Percentiles rank a stretch among this genome's conserved stretches.
These are phyloP conservation scores for Dioscorea dumetorum DNA, from an alignment of 106 monocot species.

Conservation along the genomic window DNA sequence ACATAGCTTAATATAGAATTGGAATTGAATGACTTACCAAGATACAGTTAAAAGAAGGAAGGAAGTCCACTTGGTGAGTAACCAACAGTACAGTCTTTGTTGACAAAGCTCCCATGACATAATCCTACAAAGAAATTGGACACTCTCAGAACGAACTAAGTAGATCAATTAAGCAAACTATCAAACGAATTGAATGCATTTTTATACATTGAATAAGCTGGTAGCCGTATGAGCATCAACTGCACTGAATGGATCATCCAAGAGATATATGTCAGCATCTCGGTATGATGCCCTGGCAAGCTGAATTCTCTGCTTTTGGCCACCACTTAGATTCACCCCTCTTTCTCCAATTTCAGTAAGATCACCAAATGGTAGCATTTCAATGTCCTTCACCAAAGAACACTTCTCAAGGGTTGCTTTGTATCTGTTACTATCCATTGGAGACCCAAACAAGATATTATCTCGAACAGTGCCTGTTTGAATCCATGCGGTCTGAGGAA, in stretches of 20 bases:
- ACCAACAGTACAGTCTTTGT: constrained; percentile 80
- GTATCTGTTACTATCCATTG: constrained; percentile 66
- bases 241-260: constrained; percentile 98
- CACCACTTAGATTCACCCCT: constrained; percentile 96
- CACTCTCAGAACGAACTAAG: background rate
- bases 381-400: constrained; percentile 90
- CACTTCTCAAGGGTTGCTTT: constrained; percentile 69
- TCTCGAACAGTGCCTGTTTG: constrained; percentile 80
- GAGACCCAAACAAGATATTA: constrained; percentile 79
- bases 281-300: constrained; percentile 92
- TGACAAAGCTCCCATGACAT: constrained; percentile 76
- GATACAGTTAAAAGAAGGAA: constrained; percentile 70
- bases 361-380: constrained; percentile 77
- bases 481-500: constrained; percentile 94
- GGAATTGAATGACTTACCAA: constrained; percentile 35
- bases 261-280: constrained; percentile 89
- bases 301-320: constrained; percentile 94
- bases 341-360: constrained; percentile 96
- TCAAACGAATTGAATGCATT: background rate
- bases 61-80: constrained; percentile 98
- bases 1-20: background rate
- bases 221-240: constrained; percentile 95
- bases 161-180: background rate
- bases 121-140: constrained; percentile 41
- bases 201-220: constrained; percentile 79